These are phyloP conservation scores for Acacia crassicarpa DNA, from an alignment of 306 rosid genomes.

Conservation along the genomic window DNA sequence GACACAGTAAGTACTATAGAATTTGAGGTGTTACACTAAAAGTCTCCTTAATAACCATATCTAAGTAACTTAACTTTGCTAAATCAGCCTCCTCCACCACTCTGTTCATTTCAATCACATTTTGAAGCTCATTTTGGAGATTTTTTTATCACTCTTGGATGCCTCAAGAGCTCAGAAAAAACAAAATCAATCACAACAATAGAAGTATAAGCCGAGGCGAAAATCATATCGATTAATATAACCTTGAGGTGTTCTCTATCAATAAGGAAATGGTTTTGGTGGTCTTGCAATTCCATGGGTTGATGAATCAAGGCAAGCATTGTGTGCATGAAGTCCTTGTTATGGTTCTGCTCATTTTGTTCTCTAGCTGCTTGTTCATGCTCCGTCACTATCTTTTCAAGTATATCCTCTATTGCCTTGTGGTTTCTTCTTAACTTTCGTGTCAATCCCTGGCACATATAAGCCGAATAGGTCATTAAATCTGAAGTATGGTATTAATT, in stretches of 20 bases:
- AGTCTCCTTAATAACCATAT: constrained; percentile 41
- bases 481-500: neutral
- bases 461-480: neutral
- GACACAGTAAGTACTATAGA: no score
- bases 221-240: constrained; percentile 33
- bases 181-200: constrained; percentile 2
- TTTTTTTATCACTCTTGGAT: constrained; percentile 34
- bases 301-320: constrained; percentile 4
- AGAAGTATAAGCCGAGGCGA: constrained; percentile 17
- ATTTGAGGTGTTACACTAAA: no score
- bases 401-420: neutral
- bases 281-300: neutral
- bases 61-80: constrained; percentile 28
- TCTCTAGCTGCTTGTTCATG: neutral
- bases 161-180: constrained; percentile 36
- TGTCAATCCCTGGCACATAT: neutral
- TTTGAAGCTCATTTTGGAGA: no score
- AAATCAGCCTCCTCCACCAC: constrained; percentile 36
- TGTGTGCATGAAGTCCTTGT: neutral
- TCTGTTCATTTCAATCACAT: constrained; percentile 31
- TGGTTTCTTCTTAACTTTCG: neutral
- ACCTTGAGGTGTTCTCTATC: constrained; percentile 34
- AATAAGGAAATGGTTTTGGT: neutral
- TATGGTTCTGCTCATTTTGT: neutral
- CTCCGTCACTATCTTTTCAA: neutral